Base-by-base conservation (phyloP, 306 rosid genomes). In the Chamaecrista fasciculata region DNA sequence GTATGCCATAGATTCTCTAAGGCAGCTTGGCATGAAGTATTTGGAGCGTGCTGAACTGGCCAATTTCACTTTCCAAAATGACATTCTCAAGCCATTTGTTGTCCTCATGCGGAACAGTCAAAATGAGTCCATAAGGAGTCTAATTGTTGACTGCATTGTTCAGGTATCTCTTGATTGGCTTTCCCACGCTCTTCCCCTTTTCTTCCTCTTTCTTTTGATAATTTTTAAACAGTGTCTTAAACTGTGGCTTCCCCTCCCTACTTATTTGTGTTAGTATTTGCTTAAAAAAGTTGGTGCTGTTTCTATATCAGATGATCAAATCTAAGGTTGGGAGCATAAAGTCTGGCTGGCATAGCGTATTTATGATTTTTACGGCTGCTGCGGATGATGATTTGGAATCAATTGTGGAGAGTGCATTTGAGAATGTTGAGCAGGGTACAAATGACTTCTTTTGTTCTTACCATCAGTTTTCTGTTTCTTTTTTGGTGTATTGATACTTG, bases 11-110 rank as follows among this genome's bases (percentile, higher is more conserved):
- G 99, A 95, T 87, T 95, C 99, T 78, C 76, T 95, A 39, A 80
- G 97, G 78, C 99, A 95, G 82, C 97, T 95, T 68, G 90, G 99
- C 46, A 81, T 95, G 95, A 95, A 95, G 92, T 95, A 95, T 78
- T 83, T 95, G 88, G 99, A 95, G 84, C 92, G 99, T 16, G 84
- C 86, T 69, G 99, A 95, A 78, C 91, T 95, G 72, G 89, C 99
- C 73, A 95, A 87, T 79, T 95, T 91, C 82, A 85, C 97, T 60
- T 95, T 95, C 80, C 99, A 95, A 83, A 95, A 95, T 76, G 99
- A 95, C 78, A 95, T 95, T 84, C 97, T 95, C 42, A 95, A 95
- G 73, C 99, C 99, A 67, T 95, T 95, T 78, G 99, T 95, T 75
- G 91, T 95, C 82, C 99, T 95, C 53, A 91, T 95, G 92, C 96